These are phyloP conservation scores for Simmondsia chinensis DNA, from an alignment of 148 eudicot species.

Conservation along the genomic window DNA sequence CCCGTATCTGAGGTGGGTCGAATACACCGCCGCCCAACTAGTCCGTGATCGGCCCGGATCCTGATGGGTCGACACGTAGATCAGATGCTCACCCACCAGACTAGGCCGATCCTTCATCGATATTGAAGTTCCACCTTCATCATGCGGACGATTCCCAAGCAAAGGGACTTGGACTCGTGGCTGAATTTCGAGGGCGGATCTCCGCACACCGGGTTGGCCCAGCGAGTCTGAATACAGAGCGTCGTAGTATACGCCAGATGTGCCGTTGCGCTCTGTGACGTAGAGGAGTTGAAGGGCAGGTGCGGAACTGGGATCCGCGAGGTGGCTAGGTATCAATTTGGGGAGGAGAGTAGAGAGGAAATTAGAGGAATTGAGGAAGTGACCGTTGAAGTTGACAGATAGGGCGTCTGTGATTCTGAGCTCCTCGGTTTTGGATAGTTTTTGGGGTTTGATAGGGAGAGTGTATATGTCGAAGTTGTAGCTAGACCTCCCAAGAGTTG, in stretches of 20 bases:
- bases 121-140: neutral
- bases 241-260: slow-evolving; percentile 36
- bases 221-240: slow-evolving; percentile 13
- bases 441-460: slow-evolving; percentile 18
- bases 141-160: slow-evolving; percentile 13
- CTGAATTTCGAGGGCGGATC: slow-evolving; percentile 17
- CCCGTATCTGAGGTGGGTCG: slow-evolving; percentile 48
- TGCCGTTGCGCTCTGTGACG: slow-evolving; percentile 61
- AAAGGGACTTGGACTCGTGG: slow-evolving; percentile 32
- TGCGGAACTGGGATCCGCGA: neutral
- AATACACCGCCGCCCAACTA: slow-evolving; percentile 89
- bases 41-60: slow-evolving; percentile 40
- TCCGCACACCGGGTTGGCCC: slow-evolving; percentile 16
- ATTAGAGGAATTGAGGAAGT: slow-evolving; percentile 32
- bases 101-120: slow-evolving; percentile 79
- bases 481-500: slow-evolving; percentile 41
- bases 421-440: slow-evolving; percentile 17
- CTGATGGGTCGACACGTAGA: slow-evolving; percentile 75
- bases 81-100: slow-evolving; percentile 44
- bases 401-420: slow-evolving; percentile 54
- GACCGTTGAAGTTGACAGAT: slow-evolving; percentile 76
- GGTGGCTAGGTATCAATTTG: neutral
- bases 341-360: slow-evolving; percentile 9
- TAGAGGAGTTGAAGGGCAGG: slow-evolving; percentile 33
- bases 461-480: slow-evolving; percentile 70